phyloP scores from a whole-genome alignment of 345 rosid species.

The Heritiera fomes region DNA sequence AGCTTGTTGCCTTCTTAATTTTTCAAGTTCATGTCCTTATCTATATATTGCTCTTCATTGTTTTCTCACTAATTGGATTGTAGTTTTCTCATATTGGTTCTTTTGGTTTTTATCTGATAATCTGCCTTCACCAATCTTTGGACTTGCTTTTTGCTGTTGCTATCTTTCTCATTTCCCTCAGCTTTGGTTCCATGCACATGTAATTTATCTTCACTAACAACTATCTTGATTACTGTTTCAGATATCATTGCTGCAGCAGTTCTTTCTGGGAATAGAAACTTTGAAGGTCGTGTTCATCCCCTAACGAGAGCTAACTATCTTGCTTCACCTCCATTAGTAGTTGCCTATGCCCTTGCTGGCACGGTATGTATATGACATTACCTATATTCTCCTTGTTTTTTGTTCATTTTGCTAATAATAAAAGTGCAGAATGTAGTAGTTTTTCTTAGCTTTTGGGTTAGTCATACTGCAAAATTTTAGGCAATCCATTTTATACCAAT shows the following conservation, averaged over 20 bases:
- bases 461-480: background rate
- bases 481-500: background rate
- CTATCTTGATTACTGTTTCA: slow-evolving; percentile 25
- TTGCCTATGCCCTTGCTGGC: slow-evolving; percentile 91
- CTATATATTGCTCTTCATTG: background rate
- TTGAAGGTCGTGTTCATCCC: slow-evolving; percentile 89
- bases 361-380: slow-evolving; percentile 38
- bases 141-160: background rate
- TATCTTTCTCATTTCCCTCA: background rate
- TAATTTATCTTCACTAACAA: background rate
- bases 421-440: background rate
- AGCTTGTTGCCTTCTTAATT: background rate
- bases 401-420: background rate
- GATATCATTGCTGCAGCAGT: slow-evolving; percentile 83
- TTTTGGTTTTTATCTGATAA: background rate
- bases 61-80: background rate
- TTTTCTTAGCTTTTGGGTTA: background rate
- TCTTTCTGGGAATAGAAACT: slow-evolving; percentile 83
- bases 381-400: background rate
- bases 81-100: background rate
- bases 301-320: slow-evolving; percentile 85
- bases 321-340: slow-evolving; percentile 88
- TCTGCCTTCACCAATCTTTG: background rate
- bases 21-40: background rate
- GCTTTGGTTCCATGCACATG: background rate